Evolutionary conservation across 2,329 filamentous ascomycete species (phyloP).

Genomic region (Xylariales sp.): DNA sequence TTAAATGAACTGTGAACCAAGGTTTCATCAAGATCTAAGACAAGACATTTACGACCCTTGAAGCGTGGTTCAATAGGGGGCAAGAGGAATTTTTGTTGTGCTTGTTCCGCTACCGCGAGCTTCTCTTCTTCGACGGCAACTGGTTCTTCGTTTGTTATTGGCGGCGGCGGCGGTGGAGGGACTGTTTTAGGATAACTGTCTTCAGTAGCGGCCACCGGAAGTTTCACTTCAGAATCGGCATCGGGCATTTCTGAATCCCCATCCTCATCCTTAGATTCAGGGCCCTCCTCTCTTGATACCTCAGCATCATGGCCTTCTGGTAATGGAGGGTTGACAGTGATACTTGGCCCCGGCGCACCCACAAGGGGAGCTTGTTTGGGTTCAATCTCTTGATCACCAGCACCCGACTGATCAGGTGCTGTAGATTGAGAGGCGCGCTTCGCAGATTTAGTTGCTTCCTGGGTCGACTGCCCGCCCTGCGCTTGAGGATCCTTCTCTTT

Average conservation of each 20-base stretch:
- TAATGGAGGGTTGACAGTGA: conserved; percentile 56
- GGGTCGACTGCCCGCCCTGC: conserved; percentile 46
- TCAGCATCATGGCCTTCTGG: conserved; percentile 52
- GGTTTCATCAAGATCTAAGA: conserved; percentile 95
- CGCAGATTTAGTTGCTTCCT: conserved; percentile 54
- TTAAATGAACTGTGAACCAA: conserved; percentile 99
- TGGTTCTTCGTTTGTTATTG: conserved; percentile 50
- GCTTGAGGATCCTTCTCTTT: conserved; percentile 57
- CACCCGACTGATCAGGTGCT: conserved; percentile 59
- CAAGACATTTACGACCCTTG: conserved; percentile 90
- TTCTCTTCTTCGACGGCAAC: conserved; percentile 53
- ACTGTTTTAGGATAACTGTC: conserved; percentile 56
- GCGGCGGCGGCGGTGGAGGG: conserved; percentile 61
- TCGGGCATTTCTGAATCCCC: conserved; percentile 77
- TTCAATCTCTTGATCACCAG: conserved; percentile 57
- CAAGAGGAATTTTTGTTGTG: conserved; percentile 75
- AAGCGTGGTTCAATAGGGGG: conserved; percentile 84
- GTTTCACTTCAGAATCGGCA: conserved; percentile 57
- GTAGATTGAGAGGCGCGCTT: conserved; percentile 61
- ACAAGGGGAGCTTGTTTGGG: conserved; percentile 59
- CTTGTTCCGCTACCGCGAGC: conserved; percentile 59
- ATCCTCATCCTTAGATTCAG: conserved; percentile 61
- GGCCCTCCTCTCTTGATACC: conserved; percentile 48
- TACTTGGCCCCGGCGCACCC: conserved; percentile 52
- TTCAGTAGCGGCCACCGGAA: conserved; percentile 55